phyloP scores from a whole-genome alignment of 805 yeast species.

The Metschnikowia lachancei region DNA sequence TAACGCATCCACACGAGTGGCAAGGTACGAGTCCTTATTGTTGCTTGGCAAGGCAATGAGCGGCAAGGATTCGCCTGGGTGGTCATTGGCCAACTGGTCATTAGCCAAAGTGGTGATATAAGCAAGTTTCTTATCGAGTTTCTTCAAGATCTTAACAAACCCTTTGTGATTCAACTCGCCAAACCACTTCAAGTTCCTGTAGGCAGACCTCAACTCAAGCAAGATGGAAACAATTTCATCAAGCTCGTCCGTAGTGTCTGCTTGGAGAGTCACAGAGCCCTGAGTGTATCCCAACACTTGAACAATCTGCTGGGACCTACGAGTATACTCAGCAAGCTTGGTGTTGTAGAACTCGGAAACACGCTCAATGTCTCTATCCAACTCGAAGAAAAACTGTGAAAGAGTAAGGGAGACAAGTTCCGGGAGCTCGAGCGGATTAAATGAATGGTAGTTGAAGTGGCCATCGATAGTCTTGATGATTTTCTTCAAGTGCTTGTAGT shows the following conservation, averaged over 20 bases:
- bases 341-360: conserved; percentile 77
- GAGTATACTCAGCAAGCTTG: conserved; percentile 69
- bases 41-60: conserved; percentile 27
- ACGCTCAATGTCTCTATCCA: conserved; percentile 77
- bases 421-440: conserved; percentile 23
- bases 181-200: conserved; percentile 87
- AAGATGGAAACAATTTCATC: conserved; percentile 50
- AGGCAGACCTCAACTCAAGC: conserved; percentile 69
- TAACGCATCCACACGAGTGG: conserved; percentile 67
- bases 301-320: conserved; percentile 54
- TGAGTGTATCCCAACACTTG: conserved; percentile 34
- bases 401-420: conserved; percentile 44
- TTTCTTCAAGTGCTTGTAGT: conserved; percentile 81
- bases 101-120: conserved; percentile 25
- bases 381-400: conserved; percentile 68
- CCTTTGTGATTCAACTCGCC: conserved; percentile 92
- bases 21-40: conserved; percentile 44
- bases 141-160: conserved; percentile 81
- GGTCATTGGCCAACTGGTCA: conserved; percentile 18
- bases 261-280: conserved; percentile 26
- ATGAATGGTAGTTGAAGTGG: conserved; percentile 36
- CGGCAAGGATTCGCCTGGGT: conserved; percentile 6
- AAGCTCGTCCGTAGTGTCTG: conserved; percentile 40
- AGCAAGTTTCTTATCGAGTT: conserved; percentile 73
- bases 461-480: conserved; percentile 63